phyloP scores from a whole-genome alignment of 768 basidiomycete species.

The Porpolomopsis calyptriformis region DNA sequence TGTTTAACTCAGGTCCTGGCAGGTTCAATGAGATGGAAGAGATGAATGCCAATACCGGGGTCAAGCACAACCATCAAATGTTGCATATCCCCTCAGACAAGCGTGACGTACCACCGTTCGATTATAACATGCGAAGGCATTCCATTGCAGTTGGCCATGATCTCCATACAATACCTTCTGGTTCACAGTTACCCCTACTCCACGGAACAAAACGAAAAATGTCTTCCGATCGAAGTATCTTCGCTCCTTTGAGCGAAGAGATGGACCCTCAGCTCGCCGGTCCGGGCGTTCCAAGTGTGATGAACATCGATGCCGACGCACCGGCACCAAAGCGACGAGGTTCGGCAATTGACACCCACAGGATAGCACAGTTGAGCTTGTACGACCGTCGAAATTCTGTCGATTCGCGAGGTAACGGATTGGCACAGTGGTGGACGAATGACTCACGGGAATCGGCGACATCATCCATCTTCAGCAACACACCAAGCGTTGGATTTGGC shows the following conservation, averaged over 20 bases:
- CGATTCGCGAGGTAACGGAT: slow-evolving; percentile 40
- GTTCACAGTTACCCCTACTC: slow-evolving; percentile 17
- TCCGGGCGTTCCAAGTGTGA: slow-evolving; percentile 52
- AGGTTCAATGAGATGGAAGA: slow-evolving; percentile 23
- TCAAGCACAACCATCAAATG: slow-evolving; percentile 22
- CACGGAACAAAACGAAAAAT: slow-evolving; percentile 79
- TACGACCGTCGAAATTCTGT: slow-evolving; percentile 72
- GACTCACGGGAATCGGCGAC: slow-evolving; percentile 70
- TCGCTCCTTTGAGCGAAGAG: slow-evolving; percentile 49
- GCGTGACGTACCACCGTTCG: slow-evolving; percentile 43
- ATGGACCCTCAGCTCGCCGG: slow-evolving; percentile 58
- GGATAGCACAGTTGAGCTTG: slow-evolving; percentile 64
- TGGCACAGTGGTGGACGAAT: slow-evolving; percentile 43
- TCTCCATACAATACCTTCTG: slow-evolving; percentile 30
- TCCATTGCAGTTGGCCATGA: slow-evolving; percentile 55
- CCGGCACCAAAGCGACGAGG: slow-evolving; percentile 77
- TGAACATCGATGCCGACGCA: slow-evolving; percentile 46
- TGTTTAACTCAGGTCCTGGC: slow-evolving; percentile 14
- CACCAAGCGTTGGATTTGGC: slow-evolving; percentile 39
- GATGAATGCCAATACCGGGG: slow-evolving; percentile 29
- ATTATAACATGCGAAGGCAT: slow-evolving; percentile 63
- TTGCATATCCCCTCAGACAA: background rate
- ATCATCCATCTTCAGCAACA: slow-evolving; percentile 43
- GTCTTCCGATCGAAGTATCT: slow-evolving; percentile 51
- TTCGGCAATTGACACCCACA: slow-evolving; percentile 69